Percentiles rank a stretch among this genome's conserved stretches.
phyloP scores from a whole-genome alignment of 2,329 filamentous ascomycete species.

The Fusarium caatingaense region DNA sequence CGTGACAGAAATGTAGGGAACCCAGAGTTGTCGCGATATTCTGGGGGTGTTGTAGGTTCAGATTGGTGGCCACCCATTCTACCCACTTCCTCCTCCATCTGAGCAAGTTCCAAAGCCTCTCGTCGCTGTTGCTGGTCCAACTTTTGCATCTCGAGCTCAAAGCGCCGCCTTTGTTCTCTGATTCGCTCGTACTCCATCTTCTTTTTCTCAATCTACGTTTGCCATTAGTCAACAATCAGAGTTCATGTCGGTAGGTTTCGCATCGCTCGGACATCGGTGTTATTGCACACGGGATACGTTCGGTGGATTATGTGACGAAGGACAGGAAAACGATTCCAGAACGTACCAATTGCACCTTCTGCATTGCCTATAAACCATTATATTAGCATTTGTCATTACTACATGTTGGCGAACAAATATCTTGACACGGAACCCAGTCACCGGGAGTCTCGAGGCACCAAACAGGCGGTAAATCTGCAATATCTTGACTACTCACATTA shows the following conservation, averaged over 20 bases:
- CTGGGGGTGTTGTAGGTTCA: slow-evolving; percentile 95
- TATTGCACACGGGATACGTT: not conserved
- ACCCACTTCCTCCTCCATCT: slow-evolving; percentile 83
- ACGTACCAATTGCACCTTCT: slow-evolving; percentile 83
- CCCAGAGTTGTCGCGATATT: slow-evolving; percentile 81
- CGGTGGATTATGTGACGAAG: not conserved
- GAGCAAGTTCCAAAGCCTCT: slow-evolving; percentile 85
- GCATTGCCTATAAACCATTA: slow-evolving; percentile 64
- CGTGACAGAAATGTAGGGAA: slow-evolving; percentile 85
- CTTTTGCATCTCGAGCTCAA: slow-evolving; percentile 92
- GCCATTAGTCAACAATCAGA: slow-evolving; percentile 51
- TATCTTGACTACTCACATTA: slow-evolving; percentile 50
- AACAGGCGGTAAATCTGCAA: slow-evolving; percentile 2
- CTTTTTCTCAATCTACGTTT: slow-evolving; percentile 86
- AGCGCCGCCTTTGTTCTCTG: slow-evolving; percentile 86
- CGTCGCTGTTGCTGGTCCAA: slow-evolving; percentile 86
- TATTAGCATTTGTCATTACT: slow-evolving; percentile 39
- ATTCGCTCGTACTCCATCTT: slow-evolving; percentile 92
- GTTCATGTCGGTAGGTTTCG: not conserved
- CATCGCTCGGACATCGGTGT: slow-evolving; percentile 5
- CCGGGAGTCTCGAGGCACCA: not conserved
- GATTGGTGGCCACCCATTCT: slow-evolving; percentile 80
- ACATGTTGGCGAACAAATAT: not conserved
- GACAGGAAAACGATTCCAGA: slow-evolving; percentile 9
- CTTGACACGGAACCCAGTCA: slow-evolving; percentile 27